These are phyloP conservation scores for Salvia hispanica DNA, from an alignment of 257 asterid species.

Conservation along the genomic window DNA sequence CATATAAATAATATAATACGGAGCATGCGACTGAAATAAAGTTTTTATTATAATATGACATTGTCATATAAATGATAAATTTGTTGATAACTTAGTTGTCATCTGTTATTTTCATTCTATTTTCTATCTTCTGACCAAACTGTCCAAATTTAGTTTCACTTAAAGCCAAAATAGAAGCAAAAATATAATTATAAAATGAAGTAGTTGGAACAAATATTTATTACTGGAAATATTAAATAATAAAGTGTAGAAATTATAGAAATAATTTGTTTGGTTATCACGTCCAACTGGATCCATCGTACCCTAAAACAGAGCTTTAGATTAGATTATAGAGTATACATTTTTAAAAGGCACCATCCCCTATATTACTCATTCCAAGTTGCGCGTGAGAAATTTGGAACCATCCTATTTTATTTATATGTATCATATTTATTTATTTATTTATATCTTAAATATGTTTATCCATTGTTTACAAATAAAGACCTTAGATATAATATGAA, in stretches of 20 bases:
- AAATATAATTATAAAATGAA: background rate
- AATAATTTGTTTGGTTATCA: conserved; percentile 35
- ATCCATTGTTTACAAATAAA: no score
- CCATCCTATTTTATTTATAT: background rate
- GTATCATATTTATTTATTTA: no score
- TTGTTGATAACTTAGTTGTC: background rate
- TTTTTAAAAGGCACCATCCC: conserved; percentile 44
- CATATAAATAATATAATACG: background rate
- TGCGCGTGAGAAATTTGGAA: conserved; percentile 34
- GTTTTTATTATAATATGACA: background rate
- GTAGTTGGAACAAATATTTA: conserved; percentile 28
- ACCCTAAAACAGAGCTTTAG: conserved; percentile 39
- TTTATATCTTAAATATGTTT: no score
- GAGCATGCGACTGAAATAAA: background rate
- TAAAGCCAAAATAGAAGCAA: background rate
- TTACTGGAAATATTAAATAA: background rate
- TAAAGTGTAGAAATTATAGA: conserved; percentile 21
- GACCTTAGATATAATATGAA: no score
- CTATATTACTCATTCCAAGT: conserved; percentile 35
- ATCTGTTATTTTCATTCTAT: background rate
- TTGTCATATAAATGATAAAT: no score
- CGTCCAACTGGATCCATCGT: conserved; percentile 51
- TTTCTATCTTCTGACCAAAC: background rate
- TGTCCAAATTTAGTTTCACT: background rate
- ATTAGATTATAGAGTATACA: conserved; percentile 17